Evolutionary conservation across 805 yeast species (phyloP).

Genomic region (Lachancea quebecensis): DNA sequence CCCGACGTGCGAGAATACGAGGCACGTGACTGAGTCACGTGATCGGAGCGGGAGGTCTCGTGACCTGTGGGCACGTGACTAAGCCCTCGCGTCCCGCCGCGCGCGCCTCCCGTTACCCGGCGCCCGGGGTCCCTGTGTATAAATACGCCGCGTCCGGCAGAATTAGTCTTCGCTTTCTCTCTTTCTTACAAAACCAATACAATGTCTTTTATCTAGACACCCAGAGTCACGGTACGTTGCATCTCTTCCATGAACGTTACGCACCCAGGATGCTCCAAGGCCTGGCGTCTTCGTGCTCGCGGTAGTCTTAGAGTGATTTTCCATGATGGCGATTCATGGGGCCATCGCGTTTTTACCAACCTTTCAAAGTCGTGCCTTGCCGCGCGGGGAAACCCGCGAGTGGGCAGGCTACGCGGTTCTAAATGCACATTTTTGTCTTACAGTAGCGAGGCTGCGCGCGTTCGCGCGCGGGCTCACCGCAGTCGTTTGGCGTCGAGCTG

Average conservation of each 20-base stretch:
- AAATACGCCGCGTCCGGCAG: neutral
- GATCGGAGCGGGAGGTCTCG: too few relatives aligned
- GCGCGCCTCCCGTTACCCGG: neutral
- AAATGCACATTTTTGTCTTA: conserved; percentile 45
- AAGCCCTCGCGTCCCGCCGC: neutral
- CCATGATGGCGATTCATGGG: conserved; percentile 38
- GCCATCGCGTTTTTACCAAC: conserved; percentile 46
- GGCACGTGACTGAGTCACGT: neutral
- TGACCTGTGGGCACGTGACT: neutral
- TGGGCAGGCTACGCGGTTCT: conserved; percentile 65
- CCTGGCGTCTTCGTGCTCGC: conserved; percentile 72
- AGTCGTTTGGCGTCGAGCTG: conserved; percentile 49
- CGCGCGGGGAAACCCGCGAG: conserved; percentile 13
- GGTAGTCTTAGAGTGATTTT: conserved; percentile 72
- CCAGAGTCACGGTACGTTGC: conserved; percentile 51
- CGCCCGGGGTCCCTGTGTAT: neutral
- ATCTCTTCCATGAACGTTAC: conserved; percentile 11
- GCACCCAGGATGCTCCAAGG: conserved; percentile 13
- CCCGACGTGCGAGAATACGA: conserved; percentile 62
- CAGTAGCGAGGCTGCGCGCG: neutral
- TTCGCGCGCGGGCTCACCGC: conserved; percentile 5
- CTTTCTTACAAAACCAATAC: conserved; percentile 26
- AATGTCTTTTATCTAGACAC: conserved; percentile 52
- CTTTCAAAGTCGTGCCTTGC: conserved; percentile 34
- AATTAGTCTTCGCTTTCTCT: neutral